Evolutionary conservation across 768 basidiomycete species (phyloP).

Genomic region (Cystoderma amianthinum): DNA sequence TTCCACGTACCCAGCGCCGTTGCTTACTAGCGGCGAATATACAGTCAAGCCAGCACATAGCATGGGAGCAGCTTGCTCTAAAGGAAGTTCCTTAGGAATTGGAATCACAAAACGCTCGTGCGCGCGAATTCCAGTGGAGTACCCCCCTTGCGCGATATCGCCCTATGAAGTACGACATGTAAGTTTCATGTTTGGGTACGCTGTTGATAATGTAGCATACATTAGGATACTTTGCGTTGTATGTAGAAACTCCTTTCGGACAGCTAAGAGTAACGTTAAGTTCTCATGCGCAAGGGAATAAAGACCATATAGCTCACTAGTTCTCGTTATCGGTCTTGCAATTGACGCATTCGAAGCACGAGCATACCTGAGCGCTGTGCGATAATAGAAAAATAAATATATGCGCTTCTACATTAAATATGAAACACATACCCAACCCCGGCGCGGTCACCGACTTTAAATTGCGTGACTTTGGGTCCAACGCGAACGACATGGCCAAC

Average conservation of each 20-base stretch:
- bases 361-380: slow-evolving; percentile 37
- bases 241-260: slow-evolving; percentile 29
- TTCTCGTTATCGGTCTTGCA: slow-evolving; percentile 50
- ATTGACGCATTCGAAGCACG: slow-evolving; percentile 39
- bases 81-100: slow-evolving; percentile 46
- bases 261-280: slow-evolving; percentile 22
- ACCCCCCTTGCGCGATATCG: slow-evolving; percentile 37
- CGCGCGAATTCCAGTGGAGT: slow-evolving; percentile 36
- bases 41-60: slow-evolving; percentile 61
- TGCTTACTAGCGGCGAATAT: slow-evolving; percentile 50
- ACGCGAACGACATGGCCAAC: slow-evolving; percentile 45
- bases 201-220: slow-evolving; percentile 7
- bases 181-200: background rate
- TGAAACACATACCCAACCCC: slow-evolving; percentile 28
- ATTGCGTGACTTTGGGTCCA: slow-evolving; percentile 43
- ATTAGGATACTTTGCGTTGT: slow-evolving; percentile 33
- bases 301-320: slow-evolving; percentile 36
- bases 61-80: slow-evolving; percentile 54
- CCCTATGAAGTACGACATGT: too few relatives aligned
- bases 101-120: slow-evolving; percentile 51
- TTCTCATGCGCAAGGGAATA: background rate
- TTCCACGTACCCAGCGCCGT: slow-evolving; percentile 40
- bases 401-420: too few relatives aligned
- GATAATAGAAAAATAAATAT: too few relatives aligned
- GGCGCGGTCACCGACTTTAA: slow-evolving; percentile 52